Evolutionary conservation across 768 basidiomycete genomes (phyloP).

Genomic region (Pleurotus tuoliensis): DNA sequence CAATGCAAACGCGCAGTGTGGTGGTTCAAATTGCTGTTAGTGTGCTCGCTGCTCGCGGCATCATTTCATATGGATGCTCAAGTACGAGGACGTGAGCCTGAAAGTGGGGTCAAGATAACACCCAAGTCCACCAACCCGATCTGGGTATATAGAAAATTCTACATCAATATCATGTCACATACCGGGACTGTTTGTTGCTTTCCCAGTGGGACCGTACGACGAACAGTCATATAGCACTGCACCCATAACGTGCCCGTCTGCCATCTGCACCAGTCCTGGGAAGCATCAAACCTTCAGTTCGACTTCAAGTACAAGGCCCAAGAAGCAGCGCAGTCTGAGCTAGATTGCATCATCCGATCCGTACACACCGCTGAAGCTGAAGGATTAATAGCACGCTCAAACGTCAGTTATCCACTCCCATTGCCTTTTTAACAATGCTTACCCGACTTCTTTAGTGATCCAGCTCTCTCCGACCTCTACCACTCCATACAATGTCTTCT

Average conservation of each 20-base stretch:
- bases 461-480: not conserved
- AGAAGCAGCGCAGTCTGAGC: not conserved
- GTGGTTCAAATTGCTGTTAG: no score
- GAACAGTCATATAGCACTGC: not conserved
- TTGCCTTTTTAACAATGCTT: constrained; percentile 3
- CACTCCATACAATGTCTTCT: not conserved
- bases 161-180: constrained; percentile 2
- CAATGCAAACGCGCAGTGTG: not conserved
- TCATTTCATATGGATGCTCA: not conserved
- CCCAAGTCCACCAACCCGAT: not conserved
- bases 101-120: constrained; percentile 4
- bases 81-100: not conserved
- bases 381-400: not conserved
- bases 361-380: not conserved
- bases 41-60: not conserved
- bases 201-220: not conserved
- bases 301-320: not conserved
- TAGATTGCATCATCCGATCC: constrained; percentile 4
- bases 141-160: not conserved
- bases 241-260: not conserved
- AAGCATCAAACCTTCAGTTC: constrained; percentile 6
- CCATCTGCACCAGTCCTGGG: not conserved
- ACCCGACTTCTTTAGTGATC: not conserved
- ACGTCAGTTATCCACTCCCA: constrained; percentile 3
- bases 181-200: not conserved